Base-by-base conservation (phyloP, 768 basidiomycete genomes). In the Lactarius sp. region DNA sequence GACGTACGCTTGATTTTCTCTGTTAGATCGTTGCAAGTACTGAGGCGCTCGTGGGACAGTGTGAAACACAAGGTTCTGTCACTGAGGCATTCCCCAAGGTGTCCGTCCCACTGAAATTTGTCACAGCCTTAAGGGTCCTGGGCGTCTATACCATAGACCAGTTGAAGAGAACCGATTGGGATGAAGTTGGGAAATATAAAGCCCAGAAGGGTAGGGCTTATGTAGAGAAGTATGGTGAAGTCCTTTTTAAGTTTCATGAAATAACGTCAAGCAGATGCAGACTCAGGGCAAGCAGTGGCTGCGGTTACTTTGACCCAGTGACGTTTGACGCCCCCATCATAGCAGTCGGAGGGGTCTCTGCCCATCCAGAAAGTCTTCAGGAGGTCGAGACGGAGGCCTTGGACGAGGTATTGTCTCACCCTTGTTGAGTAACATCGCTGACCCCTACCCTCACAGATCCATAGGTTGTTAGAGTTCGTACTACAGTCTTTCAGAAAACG, bases 401-500 rank as follows among this genome's bases (percentile, higher is more conserved):
- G 14, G 63, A 66, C 59, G 62, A 64, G 57, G 58, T 66, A 64
- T 52, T 2, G 27, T 51, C 27, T 36, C 4, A 12, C 6, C 3
- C n/a, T 36, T 36, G n/a, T 16, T 12, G n/a, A n/a, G n/a, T 36
- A 22, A 10, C 31, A 49, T 6, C 3, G 46, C 59, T 60, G 22
- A 56, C 27, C 41, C 10, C 31, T 44, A 3, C 27, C 27, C 53
- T 36, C 18, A 18, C 27, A 56, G 58, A 47, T 52, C 9, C 62
- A 52, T 51, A 56, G 56, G 34, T 37, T 67, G 39, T 18, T 66
- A 2, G 52, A 67, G 61, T 65, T 52, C 39, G 60, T 61, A 46
- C 22, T 20, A 16, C 22, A 31, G 14, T 16, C 12, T 56, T 37
- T 53, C 36, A 33, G n/a, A 31, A 12, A 27, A 7, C 6, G 14